Conservation (phyloP, 148 eudicot species). For the Arctostaphylos glauca region DNA sequence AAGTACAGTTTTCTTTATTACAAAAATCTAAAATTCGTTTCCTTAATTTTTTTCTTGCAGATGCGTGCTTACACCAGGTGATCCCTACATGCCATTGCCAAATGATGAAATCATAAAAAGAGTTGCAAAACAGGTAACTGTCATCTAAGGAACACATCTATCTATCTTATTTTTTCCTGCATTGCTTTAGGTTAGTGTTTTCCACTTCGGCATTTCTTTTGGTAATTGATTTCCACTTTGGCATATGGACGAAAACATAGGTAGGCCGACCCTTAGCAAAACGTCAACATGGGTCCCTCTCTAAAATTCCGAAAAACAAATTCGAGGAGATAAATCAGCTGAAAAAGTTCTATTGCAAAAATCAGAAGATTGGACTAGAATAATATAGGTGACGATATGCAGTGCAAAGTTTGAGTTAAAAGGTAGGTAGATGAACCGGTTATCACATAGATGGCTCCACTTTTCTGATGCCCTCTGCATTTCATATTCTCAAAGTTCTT, state of each 20-base stretch:
- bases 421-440: background rate
- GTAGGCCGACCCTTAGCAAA: background rate
- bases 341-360: background rate
- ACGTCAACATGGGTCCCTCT: background rate
- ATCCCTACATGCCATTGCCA: conserved; percentile 92
- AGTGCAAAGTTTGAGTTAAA: background rate
- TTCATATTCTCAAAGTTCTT: conserved; percentile 67
- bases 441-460: conserved; percentile 24
- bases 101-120: conserved; percentile 80
- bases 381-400: background rate
- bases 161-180: background rate
- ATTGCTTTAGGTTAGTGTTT: background rate
- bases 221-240: background rate
- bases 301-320: background rate
- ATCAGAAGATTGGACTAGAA: background rate
- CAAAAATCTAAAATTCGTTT: background rate
- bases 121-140: conserved; percentile 85
- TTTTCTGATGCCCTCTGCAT: conserved; percentile 56
- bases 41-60: conserved; percentile 41
- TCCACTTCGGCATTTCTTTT: background rate
- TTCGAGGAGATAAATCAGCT: background rate
- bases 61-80: conserved; percentile 99
- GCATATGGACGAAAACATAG: background rate
- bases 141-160: background rate
- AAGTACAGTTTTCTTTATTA: background rate